Evolutionary conservation across 129 eudicot species (phyloP), one percentile per base, ranked within the genome.

Genomic region (Chrysanthemum seticuspe): DNA sequence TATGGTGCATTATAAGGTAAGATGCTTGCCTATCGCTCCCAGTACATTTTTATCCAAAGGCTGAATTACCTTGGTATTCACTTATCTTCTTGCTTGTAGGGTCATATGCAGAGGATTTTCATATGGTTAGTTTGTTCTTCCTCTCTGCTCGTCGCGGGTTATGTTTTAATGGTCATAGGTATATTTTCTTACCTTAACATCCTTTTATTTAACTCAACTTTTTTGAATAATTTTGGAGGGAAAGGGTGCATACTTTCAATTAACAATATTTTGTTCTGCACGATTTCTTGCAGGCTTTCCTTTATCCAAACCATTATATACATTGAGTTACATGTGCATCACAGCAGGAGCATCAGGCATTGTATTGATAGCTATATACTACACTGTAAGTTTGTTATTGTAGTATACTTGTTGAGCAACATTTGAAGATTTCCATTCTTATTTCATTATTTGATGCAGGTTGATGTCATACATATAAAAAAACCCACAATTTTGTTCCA

Each of bases 311-410:
- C 95, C 98, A 13, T 85, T 93, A 34, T 93, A 93, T 81, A 93
- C 98, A 13, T 79, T 89, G 67, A 93, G 98, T 79, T 93, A 93
- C 76, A 93, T 84, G 96, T 84, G 91, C 78, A 61, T 89, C 76
- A 87, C 98, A 57, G 83, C 96, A 18, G 98, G 98, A 76, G 82
- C 87, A 76, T 85, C 98, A n/a, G 98, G 98, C 72, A 67, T 93
- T 66, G 82, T 93, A 67, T 79, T 93, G 59, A 79, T 87, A 64
- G 65, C 82, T 60, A 78, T 84, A 18, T 93, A 48, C 83, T 87
- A 85, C 81, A 27, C 82, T n/a, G 98, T 93, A 86, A 84, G 95
- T 85, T 65, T 31, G 62, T 59, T 53, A 50, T 61, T 36, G 10
- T 44, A 51, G 49, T 48, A 25, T 72, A 60, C n/a, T 14, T 40